Conservation (phyloP, 2,329 filamentous ascomycete genomes). For the Penicillium sp. region DNA sequence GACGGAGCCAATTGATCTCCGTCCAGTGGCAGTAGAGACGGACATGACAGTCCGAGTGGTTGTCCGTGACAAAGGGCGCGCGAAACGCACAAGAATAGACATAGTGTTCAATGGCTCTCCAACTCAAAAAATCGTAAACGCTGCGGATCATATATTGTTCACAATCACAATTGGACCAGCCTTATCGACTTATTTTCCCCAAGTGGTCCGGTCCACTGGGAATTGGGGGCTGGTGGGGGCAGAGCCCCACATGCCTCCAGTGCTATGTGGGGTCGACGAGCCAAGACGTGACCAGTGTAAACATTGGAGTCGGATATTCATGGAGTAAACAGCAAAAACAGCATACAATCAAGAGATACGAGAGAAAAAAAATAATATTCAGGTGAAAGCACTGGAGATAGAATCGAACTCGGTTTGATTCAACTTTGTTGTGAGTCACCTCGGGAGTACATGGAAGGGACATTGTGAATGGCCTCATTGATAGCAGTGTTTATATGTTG, state of each 20-base stretch:
- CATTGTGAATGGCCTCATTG: too few species aligned
- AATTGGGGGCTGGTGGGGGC: background rate
- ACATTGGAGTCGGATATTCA: too few species aligned
- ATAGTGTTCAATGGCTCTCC: background rate
- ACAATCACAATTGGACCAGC: background rate
- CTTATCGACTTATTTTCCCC: background rate
- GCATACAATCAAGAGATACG: too few species aligned
- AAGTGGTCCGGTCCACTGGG: background rate
- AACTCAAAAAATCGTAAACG: background rate
- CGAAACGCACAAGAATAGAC: background rate
- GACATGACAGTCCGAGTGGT: background rate
- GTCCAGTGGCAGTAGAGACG: constrained; percentile 57
- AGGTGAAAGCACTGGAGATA: too few species aligned
- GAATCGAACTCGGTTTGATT: too few species aligned
- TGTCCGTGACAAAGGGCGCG: background rate
- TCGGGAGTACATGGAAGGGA: too few species aligned
- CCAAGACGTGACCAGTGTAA: too few species aligned
- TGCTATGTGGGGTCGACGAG: background rate
- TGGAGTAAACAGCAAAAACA: too few species aligned
- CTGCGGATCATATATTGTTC: background rate
- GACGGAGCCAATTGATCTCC: constrained; percentile 55
- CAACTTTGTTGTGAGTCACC: too few species aligned
- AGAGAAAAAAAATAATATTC: too few species aligned
- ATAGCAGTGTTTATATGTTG: too few species aligned
- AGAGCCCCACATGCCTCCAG: background rate